phyloP scores from a whole-genome alignment of 2,329 filamentous ascomycete genomes.

The Botryotinia globosa region DNA sequence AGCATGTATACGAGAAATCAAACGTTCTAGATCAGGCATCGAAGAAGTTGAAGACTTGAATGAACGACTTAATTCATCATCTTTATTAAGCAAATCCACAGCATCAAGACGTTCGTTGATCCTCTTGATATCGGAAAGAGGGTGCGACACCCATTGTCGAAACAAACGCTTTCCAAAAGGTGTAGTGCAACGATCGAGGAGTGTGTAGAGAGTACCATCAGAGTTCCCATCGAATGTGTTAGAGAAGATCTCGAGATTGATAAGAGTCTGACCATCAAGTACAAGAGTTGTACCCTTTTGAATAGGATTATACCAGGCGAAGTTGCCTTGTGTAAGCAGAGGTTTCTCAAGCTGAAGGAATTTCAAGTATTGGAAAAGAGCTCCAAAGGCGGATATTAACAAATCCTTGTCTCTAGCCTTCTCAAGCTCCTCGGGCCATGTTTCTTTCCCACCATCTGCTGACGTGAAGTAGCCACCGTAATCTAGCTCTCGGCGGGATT shows the following conservation, averaged over 20 bases:
- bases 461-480: conserved; percentile 74
- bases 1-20: conserved; percentile 93
- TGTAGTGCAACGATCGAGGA: conserved; percentile 92
- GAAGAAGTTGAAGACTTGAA: conserved; percentile 86
- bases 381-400: conserved; percentile 87
- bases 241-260: conserved; percentile 95
- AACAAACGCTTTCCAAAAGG: conserved; percentile 96
- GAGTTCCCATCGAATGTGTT: conserved; percentile 84
- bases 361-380: conserved; percentile 80
- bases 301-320: conserved; percentile 89
- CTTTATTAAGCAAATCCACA: conserved; percentile 86
- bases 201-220: conserved; percentile 83
- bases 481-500: conserved; percentile 76
- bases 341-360: conserved; percentile 85
- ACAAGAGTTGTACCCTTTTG: conserved; percentile 83
- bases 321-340: conserved; percentile 85
- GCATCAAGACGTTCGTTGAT: conserved; percentile 95
- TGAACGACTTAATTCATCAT: conserved; percentile 75
- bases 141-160: conserved; percentile 96
- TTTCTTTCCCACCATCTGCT: conserved; percentile 52
- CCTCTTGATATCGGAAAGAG: conserved; percentile 77
- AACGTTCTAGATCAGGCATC: conserved; percentile 88
- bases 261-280: conserved; percentile 90
- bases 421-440: conserved; percentile 73
- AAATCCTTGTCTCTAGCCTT: conserved; percentile 74